These are phyloP conservation scores for Clavispora vitiphila DNA, from an alignment of 805 yeast genomes.

Conservation along the genomic window DNA sequence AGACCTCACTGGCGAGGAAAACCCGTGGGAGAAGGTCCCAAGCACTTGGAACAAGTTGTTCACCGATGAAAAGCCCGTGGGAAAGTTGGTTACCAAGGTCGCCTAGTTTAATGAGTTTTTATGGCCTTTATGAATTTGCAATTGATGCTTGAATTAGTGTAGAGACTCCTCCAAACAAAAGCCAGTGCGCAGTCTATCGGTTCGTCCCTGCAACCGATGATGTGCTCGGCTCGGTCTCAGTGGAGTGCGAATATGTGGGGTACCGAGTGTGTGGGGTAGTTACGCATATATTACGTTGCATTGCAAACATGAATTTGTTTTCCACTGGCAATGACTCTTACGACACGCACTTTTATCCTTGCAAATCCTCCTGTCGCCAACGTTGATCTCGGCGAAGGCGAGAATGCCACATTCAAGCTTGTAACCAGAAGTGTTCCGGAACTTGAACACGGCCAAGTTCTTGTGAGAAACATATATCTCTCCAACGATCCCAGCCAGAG, in stretches of 20 bases:
- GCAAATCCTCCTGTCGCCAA: slow-evolving; percentile 18
- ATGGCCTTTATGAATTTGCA: too few species aligned
- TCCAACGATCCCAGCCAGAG: slow-evolving; percentile 64
- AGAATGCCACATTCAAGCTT: slow-evolving; percentile 28
- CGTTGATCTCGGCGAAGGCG: slow-evolving; percentile 18
- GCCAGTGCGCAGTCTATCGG: too few species aligned
- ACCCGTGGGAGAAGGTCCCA: slow-evolving; percentile 11
- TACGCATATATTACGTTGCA: too few species aligned
- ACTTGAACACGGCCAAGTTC: slow-evolving; percentile 35
- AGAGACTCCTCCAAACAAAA: too few species aligned
- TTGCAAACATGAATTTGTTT: too few species aligned
- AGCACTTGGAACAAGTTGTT: slow-evolving; percentile 14
- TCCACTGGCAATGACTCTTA: not conserved
- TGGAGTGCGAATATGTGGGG: too few species aligned
- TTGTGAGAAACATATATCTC: slow-evolving; percentile 41
- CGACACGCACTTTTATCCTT: slow-evolving; percentile 12
- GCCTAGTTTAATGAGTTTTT: slow-evolving; percentile 1
- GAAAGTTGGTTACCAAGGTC: slow-evolving; percentile 15
- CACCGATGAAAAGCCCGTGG: slow-evolving; percentile 15
- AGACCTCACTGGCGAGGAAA: slow-evolving; percentile 34
- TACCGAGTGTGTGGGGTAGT: too few species aligned
- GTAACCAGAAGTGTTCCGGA: slow-evolving; percentile 7
- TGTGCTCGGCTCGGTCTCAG: too few species aligned
- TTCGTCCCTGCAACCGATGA: too few species aligned
- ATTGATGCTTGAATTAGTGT: too few species aligned